A percentile compares a stretch with the other conserved stretches of the same genome.
Conservation (phyloP, 163 green algal species). For the Scenedesmus sp. region DNA sequence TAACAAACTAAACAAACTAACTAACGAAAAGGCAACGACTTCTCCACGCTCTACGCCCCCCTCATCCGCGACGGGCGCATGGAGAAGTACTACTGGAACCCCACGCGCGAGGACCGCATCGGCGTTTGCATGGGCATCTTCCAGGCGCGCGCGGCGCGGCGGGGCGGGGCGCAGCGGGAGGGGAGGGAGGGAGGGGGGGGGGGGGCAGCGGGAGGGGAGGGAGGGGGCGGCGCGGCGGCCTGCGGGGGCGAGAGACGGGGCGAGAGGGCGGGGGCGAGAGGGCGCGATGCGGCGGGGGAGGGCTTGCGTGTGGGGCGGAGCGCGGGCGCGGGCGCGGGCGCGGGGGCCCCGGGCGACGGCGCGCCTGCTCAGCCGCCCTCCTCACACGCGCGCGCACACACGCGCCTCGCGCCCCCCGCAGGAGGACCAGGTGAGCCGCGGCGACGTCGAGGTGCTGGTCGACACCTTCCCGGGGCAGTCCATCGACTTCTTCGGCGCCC, state of each 20-base stretch:
- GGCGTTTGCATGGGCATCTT: slow-evolving; percentile 99
- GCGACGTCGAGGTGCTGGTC: slow-evolving; percentile 88
- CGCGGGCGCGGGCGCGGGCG: too few relatives aligned
- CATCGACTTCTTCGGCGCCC: slow-evolving; percentile 99
- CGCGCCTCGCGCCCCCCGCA: slow-evolving; percentile 26
- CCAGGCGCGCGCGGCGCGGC: slow-evolving; percentile 50
- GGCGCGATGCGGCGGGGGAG: too few relatives aligned
- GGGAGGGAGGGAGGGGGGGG: background rate
- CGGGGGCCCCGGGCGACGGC: too few relatives aligned
- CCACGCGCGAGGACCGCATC: slow-evolving; percentile 95
- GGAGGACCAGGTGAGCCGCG: slow-evolving; percentile 70
- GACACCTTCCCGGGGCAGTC: slow-evolving; percentile 98
- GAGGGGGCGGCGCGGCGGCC: too few relatives aligned
- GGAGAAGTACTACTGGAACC: slow-evolving; percentile 98
- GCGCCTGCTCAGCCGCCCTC: too few relatives aligned
- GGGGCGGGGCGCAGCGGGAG: background rate
- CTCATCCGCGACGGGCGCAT: slow-evolving; percentile 99
- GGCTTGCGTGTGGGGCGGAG: too few relatives aligned
- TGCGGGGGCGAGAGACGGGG: too few relatives aligned
- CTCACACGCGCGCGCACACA: too few relatives aligned
- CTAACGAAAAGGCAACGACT: slow-evolving; percentile 91
- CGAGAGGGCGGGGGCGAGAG: too few relatives aligned
- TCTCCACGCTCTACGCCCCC: slow-evolving; percentile 98
- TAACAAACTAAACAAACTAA: too few relatives aligned
- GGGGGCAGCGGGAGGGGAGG: too few relatives aligned